phyloP scores from a whole-genome alignment of 352 stramenopile genomes.

The Phytophthora constricta region DNA sequence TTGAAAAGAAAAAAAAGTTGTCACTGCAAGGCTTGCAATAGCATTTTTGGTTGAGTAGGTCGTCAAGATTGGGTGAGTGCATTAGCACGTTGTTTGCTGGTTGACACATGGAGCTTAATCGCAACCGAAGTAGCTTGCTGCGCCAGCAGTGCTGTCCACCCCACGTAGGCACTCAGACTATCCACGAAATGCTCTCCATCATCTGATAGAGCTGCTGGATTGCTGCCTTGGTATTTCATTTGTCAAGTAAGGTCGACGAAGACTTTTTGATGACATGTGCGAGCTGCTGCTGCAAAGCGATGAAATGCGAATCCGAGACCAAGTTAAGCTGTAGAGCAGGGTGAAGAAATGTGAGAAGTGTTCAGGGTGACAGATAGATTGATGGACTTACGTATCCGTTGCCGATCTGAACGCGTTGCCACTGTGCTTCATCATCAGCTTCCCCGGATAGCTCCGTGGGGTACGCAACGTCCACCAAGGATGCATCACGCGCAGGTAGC shows the following conservation, averaged over 20 bases:
- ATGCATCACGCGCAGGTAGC: slow-evolving; percentile 52
- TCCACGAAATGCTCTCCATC: no score
- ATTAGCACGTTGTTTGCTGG: no score
- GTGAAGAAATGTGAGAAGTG: slow-evolving; percentile 1
- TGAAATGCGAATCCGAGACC: slow-evolving; percentile 27
- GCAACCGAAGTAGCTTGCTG: no score
- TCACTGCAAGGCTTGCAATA: no score
- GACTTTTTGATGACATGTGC: slow-evolving; percentile 1
- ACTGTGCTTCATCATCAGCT: slow-evolving; percentile 21
- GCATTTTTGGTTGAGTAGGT: no score
- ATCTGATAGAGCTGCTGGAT: no score
- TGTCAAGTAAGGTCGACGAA: not conserved
- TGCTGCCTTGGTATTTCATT: slow-evolving; percentile 4
- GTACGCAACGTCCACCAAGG: slow-evolving; percentile 54
- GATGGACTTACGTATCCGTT: slow-evolving; percentile 60
- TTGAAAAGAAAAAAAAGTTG: no score
- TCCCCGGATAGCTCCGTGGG: slow-evolving; percentile 18
- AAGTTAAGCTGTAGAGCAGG: slow-evolving; percentile 23
- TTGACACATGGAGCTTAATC: no score
- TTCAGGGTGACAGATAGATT: no score
- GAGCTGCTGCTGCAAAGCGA: slow-evolving; percentile 19
- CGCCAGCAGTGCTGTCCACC: no score
- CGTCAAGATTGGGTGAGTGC: no score
- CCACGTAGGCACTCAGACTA: no score
- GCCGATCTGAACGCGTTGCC: slow-evolving; percentile 48